phyloP scores from a whole-genome alignment of 768 basidiomycete genomes.

The Stropharia rugosoannulata region DNA sequence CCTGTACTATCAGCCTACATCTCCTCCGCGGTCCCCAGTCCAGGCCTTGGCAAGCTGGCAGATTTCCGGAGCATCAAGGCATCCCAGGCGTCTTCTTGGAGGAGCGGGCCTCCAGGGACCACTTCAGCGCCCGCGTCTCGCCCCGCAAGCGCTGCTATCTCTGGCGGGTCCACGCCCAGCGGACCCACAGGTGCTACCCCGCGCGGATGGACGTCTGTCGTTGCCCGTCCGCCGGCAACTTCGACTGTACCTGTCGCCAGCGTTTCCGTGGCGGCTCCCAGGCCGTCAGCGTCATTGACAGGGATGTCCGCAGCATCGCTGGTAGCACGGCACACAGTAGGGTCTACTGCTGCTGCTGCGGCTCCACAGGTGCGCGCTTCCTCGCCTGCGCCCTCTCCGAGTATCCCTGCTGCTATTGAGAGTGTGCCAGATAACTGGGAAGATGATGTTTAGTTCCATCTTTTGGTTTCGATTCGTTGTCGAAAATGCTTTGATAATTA shows the following conservation, averaged over 20 bases:
- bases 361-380: neutral
- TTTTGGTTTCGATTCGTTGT: neutral
- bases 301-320: slow-evolving; percentile 1
- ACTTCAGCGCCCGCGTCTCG: slow-evolving; percentile 7
- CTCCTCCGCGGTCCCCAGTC: slow-evolving; percentile 25
- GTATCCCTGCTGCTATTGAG: slow-evolving; percentile 9
- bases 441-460: slow-evolving; percentile 25
- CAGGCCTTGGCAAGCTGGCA: slow-evolving; percentile 59
- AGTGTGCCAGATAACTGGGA: slow-evolving; percentile 35
- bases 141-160: neutral
- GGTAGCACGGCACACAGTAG: slow-evolving; percentile 4
- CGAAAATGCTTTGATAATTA: too few relatives aligned
- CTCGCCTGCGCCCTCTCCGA: neutral
- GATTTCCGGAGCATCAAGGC: slow-evolving; percentile 41
- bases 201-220: slow-evolving; percentile 26
- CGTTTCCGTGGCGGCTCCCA: slow-evolving; percentile 4
- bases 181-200: neutral
- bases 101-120: slow-evolving; percentile 8
- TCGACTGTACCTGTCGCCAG: slow-evolving; percentile 5
- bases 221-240: slow-evolving; percentile 11
- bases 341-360: neutral
- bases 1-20: slow-evolving; percentile 62
- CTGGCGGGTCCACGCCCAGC: slow-evolving; percentile 1
- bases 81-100: slow-evolving; percentile 18
- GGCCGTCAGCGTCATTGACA: slow-evolving; percentile 2